Conservation (phyloP, 306 rosid genomes). For the Prunus davidiana region DNA sequence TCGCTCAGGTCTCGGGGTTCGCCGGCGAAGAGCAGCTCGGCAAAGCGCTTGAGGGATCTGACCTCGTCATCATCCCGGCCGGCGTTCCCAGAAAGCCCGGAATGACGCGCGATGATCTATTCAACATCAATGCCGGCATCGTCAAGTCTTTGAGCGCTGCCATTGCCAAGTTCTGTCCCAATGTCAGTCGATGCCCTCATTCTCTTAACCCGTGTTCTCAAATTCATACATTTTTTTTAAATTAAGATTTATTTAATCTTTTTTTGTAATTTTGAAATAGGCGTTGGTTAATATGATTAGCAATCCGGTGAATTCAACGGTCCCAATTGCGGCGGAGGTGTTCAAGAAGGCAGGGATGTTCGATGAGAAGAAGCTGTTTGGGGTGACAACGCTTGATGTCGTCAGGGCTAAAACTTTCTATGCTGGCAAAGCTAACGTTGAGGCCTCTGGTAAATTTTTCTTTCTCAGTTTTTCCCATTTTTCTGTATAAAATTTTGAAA, state of each 20-base stretch:
- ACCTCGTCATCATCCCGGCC: neutral
- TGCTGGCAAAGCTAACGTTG: slow-evolving; percentile 78
- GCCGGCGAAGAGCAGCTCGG: neutral
- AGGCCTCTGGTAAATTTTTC: slow-evolving; percentile 52
- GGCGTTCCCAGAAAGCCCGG: neutral
- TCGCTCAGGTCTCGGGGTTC: neutral
- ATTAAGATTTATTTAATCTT: too few species aligned
- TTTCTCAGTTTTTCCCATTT: neutral
- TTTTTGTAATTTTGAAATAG: neutral
- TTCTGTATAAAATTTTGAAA: neutral
- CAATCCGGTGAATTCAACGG: neutral
- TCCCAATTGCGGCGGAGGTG: neutral
- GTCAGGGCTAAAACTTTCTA: slow-evolving; percentile 89
- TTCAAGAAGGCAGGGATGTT: neutral
- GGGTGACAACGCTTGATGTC: slow-evolving; percentile 91
- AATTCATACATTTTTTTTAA: neutral
- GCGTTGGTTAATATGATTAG: neutral
- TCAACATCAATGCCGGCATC: neutral
- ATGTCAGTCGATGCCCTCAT: too few species aligned
- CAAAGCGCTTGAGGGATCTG: neutral
- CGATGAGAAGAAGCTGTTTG: slow-evolving; percentile 40
- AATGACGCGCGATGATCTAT: neutral
- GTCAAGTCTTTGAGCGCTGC: neutral
- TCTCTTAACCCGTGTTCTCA: neutral
- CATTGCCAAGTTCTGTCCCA: neutral